Conservation (phyloP, 352 stramenopile genomes). For the Globisporangium barbulae region DNA sequence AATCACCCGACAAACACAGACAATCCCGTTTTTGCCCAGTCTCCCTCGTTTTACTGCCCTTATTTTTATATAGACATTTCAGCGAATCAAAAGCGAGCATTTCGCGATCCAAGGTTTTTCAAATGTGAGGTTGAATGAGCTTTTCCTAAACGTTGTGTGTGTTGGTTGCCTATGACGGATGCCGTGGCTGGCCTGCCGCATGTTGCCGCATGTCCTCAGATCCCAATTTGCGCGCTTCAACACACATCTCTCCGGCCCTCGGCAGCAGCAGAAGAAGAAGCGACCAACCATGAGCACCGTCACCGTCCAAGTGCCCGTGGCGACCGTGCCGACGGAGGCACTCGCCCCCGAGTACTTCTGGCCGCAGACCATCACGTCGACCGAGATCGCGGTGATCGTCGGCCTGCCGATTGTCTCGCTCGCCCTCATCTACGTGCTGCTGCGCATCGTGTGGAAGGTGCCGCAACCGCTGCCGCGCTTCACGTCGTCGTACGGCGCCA, state of each 20-base stretch:
- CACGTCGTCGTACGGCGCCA: constrained; percentile 33
- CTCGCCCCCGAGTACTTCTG: constrained; percentile 16
- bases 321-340: constrained; percentile 1
- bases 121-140: neutral
- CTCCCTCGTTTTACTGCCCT: neutral
- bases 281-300: constrained; percentile 14
- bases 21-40: neutral
- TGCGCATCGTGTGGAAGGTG: constrained; percentile 66
- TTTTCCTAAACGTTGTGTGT: neutral
- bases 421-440: constrained; percentile 53
- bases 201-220: constrained; percentile 3
- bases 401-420: constrained; percentile 44
- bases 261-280: neutral
- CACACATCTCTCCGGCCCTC: constrained; percentile 4
- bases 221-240: constrained; percentile 20
- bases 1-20: neutral
- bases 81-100: neutral
- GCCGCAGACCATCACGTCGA: constrained; percentile 23
- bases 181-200: neutral
- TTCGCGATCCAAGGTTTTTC: constrained; percentile 2
- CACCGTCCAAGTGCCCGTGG: constrained; percentile 14
- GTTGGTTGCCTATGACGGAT: neutral
- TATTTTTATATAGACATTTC: neutral
- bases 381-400: constrained; percentile 24
- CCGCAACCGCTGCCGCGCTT: constrained; percentile 33